Evolutionary conservation across 2,329 filamentous ascomycete species (phyloP).

Genomic region (Mariannaea sp.): DNA sequence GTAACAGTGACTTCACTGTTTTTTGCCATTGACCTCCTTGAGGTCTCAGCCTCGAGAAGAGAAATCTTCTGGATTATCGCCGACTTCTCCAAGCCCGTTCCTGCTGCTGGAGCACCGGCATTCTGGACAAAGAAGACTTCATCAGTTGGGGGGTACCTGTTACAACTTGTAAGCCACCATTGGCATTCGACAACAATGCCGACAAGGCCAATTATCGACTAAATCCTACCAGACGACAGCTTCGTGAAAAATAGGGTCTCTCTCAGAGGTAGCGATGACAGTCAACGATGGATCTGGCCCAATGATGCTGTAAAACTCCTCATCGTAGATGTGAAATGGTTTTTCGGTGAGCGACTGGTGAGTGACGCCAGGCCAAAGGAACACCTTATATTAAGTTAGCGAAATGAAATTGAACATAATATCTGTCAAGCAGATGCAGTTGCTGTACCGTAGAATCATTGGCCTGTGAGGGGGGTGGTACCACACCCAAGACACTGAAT

Average conservation of each 20-base stretch:
- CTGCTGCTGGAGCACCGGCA: conserved; percentile 51
- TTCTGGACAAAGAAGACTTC: conserved; percentile 61
- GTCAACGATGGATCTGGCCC: conserved; percentile 55
- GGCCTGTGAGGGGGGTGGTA: conserved; percentile 22
- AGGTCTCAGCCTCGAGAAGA: conserved; percentile 47
- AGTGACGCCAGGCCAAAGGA: conserved; percentile 33
- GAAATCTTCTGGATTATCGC: conserved; percentile 57
- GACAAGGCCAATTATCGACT: not conserved
- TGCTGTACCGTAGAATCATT: conserved; percentile 27
- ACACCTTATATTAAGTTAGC: conserved; percentile 1
- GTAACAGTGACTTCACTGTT: conserved; percentile 47
- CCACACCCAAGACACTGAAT: conserved; percentile 29
- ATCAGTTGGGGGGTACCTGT: conserved; percentile 49
- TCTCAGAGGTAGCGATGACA: conserved; percentile 50
- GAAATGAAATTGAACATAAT: not conserved
- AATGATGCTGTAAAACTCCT: conserved; percentile 56
- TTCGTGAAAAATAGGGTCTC: conserved; percentile 59
- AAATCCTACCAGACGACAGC: conserved; percentile 59
- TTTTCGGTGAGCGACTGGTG: conserved; percentile 26
- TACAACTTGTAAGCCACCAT: not conserved
- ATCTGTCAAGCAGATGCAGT: accelerated
- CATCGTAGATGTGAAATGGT: conserved; percentile 49
- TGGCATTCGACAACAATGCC: not conserved
- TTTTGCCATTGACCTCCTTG: conserved; percentile 17
- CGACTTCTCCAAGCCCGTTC: conserved; percentile 57